Conservation (phyloP, 2,329 filamentous ascomycete genomes). For the Thielaviopsis populi region DNA sequence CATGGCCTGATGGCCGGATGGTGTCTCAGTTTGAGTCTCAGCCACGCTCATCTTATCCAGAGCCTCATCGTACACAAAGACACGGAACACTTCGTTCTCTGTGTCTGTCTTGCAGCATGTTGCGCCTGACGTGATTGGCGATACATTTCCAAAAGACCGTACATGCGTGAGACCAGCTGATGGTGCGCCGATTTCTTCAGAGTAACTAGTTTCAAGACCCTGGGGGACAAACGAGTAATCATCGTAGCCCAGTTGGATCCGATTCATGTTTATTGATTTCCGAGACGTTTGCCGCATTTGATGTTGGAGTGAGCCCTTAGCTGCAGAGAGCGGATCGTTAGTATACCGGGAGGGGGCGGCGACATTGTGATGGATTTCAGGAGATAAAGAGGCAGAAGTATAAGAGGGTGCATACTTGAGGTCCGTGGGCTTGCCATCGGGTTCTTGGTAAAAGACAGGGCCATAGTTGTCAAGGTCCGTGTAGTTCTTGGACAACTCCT, state of each 20-base stretch:
- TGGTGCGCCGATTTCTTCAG: constrained; percentile 28
- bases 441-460: constrained; percentile 25
- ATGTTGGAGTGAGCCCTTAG: background rate
- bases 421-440: constrained; percentile 24
- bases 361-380: background rate
- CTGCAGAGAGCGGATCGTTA: constrained; percentile 10
- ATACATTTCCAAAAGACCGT: constrained; percentile 21
- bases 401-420: constrained; percentile 7
- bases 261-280: background rate
- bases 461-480: constrained; percentile 30
- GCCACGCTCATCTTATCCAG: constrained; percentile 46
- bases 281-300: background rate
- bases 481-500: constrained; percentile 27
- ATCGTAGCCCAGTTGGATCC: background rate
- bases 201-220: constrained; percentile 34
- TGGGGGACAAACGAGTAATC: constrained; percentile 32
- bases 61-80: constrained; percentile 47
- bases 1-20: constrained; percentile 23
- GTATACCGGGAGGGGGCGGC: background rate
- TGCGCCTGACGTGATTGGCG: constrained; percentile 2
- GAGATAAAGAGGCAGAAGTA: background rate
- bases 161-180: constrained; percentile 4
- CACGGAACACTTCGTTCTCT: constrained; percentile 19
- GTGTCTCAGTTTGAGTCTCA: constrained; percentile 32
- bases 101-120: constrained; percentile 33